phyloP scores from a whole-genome alignment of 495 filamentous ascomycete genomes.

The Ramalina peruviana region DNA sequence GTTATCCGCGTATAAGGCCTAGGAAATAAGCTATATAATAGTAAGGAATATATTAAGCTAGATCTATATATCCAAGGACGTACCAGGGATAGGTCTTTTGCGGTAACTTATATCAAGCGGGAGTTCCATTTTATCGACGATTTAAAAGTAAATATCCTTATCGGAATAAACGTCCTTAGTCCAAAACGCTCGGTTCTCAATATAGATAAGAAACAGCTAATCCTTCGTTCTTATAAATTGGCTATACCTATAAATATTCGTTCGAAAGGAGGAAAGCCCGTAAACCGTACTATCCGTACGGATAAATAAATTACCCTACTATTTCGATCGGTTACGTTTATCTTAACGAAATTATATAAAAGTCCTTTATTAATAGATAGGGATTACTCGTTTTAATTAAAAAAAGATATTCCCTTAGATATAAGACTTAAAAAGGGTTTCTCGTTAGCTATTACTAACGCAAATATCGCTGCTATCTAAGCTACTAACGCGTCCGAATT shows the following conservation, averaged over 20 bases:
- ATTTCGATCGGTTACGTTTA: background rate
- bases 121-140: slow-evolving; percentile 1
- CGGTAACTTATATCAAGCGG: background rate
- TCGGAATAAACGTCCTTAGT: background rate
- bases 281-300: background rate
- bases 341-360: background rate
- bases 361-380: background rate
- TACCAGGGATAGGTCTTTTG: background rate
- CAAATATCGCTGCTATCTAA: too few relatives aligned
- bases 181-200: background rate
- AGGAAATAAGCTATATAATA: background rate
- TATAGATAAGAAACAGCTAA: too few relatives aligned
- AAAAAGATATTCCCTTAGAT: background rate
- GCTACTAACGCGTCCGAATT: too few relatives aligned
- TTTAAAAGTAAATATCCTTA: background rate
- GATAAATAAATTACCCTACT: background rate
- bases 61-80: background rate
- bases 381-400: background rate
- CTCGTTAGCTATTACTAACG: too few relatives aligned
- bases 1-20: background rate
- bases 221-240: background rate
- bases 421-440: too few relatives aligned
- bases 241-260: background rate
- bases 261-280: background rate
- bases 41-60: background rate